Conservation (phyloP, 345 rosid species). For the Limnanthes douglasii region DNA sequence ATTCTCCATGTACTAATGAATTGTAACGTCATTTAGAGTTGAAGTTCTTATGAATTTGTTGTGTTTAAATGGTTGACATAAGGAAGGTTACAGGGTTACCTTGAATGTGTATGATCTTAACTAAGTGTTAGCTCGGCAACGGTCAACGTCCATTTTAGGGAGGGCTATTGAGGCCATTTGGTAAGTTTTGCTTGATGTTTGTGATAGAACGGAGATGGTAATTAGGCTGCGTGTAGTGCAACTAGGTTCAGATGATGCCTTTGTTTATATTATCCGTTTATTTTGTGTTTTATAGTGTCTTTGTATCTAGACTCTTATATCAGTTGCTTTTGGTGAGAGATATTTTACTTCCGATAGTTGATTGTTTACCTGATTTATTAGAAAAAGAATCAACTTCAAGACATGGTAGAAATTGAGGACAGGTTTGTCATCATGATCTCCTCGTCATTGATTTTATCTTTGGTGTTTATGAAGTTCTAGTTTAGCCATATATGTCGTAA, state of each 20-base stretch:
- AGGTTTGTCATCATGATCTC: slow-evolving; percentile 34
- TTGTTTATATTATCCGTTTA: too few species aligned
- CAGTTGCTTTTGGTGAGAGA: too few species aligned
- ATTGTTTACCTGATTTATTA: too few species aligned
- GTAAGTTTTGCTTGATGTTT: slow-evolving; percentile 20
- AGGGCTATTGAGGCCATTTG: slow-evolving; percentile 86
- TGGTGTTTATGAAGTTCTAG: too few species aligned
- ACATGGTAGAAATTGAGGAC: slow-evolving; percentile 31
- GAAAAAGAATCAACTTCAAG: slow-evolving; percentile 30
- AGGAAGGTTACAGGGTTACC: slow-evolving; percentile 65
- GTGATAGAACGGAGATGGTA: background rate
- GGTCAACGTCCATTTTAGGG: slow-evolving; percentile 62
- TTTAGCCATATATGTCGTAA: too few species aligned
- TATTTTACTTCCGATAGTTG: too few species aligned
- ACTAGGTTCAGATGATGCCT: too few species aligned
- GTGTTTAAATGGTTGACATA: slow-evolving; percentile 9
- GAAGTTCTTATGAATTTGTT: background rate
- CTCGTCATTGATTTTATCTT: slow-evolving; percentile 5
- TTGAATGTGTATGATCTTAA: slow-evolving; percentile 86
- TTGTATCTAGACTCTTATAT: too few species aligned
- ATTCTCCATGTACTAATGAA: background rate
- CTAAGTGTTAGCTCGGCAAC: slow-evolving; percentile 87
- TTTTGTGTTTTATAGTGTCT: too few species aligned
- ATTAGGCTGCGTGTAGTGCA: too few species aligned
- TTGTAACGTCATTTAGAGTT: background rate